Conservation (phyloP, 441 rosid genomes). For the Adansonia madagascariensis region DNA sequence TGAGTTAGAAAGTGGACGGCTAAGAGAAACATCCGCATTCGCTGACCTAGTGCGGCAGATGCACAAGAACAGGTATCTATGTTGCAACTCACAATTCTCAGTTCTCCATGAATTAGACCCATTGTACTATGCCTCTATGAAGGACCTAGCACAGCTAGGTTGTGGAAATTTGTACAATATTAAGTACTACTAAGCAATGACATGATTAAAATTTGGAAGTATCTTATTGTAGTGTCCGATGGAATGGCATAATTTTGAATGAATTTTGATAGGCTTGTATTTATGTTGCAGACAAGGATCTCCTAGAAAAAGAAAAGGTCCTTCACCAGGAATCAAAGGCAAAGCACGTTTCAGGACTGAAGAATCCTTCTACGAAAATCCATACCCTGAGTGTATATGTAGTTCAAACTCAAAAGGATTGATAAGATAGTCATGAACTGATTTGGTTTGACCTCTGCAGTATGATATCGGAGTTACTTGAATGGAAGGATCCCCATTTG, state of each 20-base stretch:
- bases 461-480: neutral
- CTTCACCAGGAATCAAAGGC: slow-evolving; percentile 69
- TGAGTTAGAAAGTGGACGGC: slow-evolving; percentile 63
- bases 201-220: neutral
- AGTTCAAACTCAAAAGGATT: slow-evolving; percentile 43
- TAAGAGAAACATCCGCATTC: slow-evolving; percentile 54
- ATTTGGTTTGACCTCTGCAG: neutral
- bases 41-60: slow-evolving; percentile 56
- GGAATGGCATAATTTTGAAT: neutral
- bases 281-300: slow-evolving; percentile 73
- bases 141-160: neutral
- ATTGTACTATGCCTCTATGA: neutral
- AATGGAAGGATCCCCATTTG: neutral
- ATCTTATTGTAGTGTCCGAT: neutral
- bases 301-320: slow-evolving; percentile 73
- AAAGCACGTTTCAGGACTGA: slow-evolving; percentile 75
- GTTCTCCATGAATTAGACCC: slow-evolving; percentile 6
- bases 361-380: slow-evolving; percentile 87
- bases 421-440: neutral
- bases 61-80: slow-evolving; percentile 65
- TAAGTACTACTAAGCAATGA: neutral
- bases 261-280: neutral
- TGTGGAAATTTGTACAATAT: slow-evolving; percentile 1
- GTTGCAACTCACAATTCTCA: neutral
- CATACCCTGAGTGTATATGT: slow-evolving; percentile 86